phyloP scores from a whole-genome alignment of 768 basidiomycete species.

The Leccinum fibrillosum region DNA sequence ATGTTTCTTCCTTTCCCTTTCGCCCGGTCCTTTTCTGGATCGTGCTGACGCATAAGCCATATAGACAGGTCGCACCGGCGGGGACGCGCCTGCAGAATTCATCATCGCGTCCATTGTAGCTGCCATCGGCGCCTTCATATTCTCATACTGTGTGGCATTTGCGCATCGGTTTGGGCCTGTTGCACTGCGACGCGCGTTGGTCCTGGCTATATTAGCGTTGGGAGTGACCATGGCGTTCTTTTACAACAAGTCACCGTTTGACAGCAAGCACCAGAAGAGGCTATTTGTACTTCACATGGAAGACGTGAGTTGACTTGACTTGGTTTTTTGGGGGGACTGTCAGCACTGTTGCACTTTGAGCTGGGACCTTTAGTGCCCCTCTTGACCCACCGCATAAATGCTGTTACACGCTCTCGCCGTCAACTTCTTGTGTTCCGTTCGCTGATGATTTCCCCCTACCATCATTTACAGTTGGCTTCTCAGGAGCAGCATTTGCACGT shows the following conservation, averaged over 20 bases:
- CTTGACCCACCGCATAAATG: no score
- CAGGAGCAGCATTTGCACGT: constrained; percentile 74
- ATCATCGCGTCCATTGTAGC: constrained; percentile 81
- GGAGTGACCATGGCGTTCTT: constrained; percentile 59
- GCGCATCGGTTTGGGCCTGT: constrained; percentile 62
- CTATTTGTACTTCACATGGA: constrained; percentile 81
- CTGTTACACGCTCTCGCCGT: neutral
- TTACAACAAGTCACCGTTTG: constrained; percentile 61
- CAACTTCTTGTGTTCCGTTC: neutral
- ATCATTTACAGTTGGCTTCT: constrained; percentile 56
- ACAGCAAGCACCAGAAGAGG: constrained; percentile 82
- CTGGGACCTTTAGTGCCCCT: no score
- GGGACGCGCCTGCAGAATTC: constrained; percentile 81
- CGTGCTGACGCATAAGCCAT: constrained; percentile 1
- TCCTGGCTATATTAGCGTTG: constrained; percentile 45
- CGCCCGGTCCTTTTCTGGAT: constrained; percentile 1
- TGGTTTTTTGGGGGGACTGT: neutral
- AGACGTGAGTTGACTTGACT: constrained; percentile 55
- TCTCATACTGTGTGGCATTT: constrained; percentile 68
- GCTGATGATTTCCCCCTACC: neutral
- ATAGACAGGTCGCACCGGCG: constrained; percentile 80
- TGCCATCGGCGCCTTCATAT: constrained; percentile 48
- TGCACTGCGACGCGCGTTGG: constrained; percentile 37
- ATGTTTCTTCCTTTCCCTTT: neutral
- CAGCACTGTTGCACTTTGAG: no score